A percentile compares a stretch with the other conserved stretches of the same genome.
Conservation (phyloP, 768 basidiomycete species). For the Russula ochroleuca region DNA sequence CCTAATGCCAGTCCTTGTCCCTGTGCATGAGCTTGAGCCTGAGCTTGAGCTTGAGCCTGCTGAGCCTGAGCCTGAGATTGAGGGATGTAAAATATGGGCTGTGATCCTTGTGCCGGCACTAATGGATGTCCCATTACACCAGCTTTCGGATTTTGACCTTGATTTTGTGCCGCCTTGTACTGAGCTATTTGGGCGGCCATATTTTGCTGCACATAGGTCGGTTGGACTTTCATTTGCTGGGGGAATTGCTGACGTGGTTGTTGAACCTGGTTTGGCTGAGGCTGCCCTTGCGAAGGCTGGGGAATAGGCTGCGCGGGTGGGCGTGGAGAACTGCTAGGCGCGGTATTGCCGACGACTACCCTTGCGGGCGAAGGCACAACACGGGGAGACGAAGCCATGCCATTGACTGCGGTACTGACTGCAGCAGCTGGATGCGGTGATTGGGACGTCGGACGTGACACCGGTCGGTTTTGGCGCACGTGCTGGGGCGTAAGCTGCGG, state of each 20-base stretch:
- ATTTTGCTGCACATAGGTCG: neutral
- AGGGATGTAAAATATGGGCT: neutral
- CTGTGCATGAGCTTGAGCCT: slow-evolving; percentile 23
- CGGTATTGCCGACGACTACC: slow-evolving; percentile 35
- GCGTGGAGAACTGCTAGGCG: slow-evolving; percentile 28
- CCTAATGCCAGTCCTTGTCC: slow-evolving; percentile 21
- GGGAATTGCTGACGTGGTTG: slow-evolving; percentile 11
- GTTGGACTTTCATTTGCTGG: slow-evolving; percentile 8
- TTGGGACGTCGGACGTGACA: slow-evolving; percentile 35
- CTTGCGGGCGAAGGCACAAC: slow-evolving; percentile 30
- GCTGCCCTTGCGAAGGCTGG: slow-evolving; percentile 35
- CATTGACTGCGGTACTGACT: slow-evolving; percentile 26
- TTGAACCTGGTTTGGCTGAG: slow-evolving; percentile 31
- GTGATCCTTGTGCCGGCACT: neutral
- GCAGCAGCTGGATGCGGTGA: slow-evolving; percentile 32
- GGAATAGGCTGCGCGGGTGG: slow-evolving; percentile 36
- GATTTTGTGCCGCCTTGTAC: slow-evolving; percentile 20
- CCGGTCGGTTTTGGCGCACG: slow-evolving; percentile 33
- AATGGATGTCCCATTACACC: slow-evolving; percentile 4
- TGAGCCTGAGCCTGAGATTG: slow-evolving; percentile 27
- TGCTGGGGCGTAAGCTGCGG: slow-evolving; percentile 28
- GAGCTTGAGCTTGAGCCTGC: slow-evolving; percentile 3
- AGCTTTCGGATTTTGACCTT: slow-evolving; percentile 16
- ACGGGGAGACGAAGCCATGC: slow-evolving; percentile 20
- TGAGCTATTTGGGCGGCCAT: neutral